Evolutionary conservation across 495 filamentous ascomycete genomes (phyloP), one percentile per base, ranked within the genome.

Genomic region (Durotheca rogersii): DNA sequence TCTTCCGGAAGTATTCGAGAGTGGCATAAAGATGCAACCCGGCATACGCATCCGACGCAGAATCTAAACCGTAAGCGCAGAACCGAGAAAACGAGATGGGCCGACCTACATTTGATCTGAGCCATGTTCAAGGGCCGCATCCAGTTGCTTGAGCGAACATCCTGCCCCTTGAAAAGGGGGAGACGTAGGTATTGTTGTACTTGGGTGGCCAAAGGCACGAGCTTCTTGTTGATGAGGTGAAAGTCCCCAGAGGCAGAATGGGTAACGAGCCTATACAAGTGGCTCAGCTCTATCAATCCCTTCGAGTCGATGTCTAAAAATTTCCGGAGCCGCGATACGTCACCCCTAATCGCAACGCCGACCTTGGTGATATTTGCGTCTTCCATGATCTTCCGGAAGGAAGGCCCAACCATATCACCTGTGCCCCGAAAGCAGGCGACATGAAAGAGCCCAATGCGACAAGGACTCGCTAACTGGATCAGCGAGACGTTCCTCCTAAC

Each of bases 11-110:
- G 29, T 76, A 64, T 58, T 95, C 80, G 51, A 95, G 75, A 1
- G 72, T 67, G 41, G 87, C 73, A 62, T 78, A 93, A 19, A 95
- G 74, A 59, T 86, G 83, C 12, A 92, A 54, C 21, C 83, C 82
- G 41, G 88, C 89, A 60, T 92, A 96, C 1, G 89, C 82, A 64
- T 96, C 90, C 1, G 82, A 80, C 11, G 89, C 89, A 6, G 89
- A 88, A 71, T 96, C 86, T 89, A 51, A 25, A 19, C n/a, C 31
- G 16, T 19, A 9, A 47, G 11, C 41, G 16, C 42, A 33, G 5
- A 17, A 47, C 11, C n/a, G 12, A 10, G 4, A 35, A 5, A 6
- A 19, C 30, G 14, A 20, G 16, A 31, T 1, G 32, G 27, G n/a
- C 19, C 17, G 5, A 70, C 81, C 70, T 69, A 88, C 86, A 96